Evolutionary conservation across 768 basidiomycete genomes (phyloP).

Genomic region (Baorangia bicolor): DNA sequence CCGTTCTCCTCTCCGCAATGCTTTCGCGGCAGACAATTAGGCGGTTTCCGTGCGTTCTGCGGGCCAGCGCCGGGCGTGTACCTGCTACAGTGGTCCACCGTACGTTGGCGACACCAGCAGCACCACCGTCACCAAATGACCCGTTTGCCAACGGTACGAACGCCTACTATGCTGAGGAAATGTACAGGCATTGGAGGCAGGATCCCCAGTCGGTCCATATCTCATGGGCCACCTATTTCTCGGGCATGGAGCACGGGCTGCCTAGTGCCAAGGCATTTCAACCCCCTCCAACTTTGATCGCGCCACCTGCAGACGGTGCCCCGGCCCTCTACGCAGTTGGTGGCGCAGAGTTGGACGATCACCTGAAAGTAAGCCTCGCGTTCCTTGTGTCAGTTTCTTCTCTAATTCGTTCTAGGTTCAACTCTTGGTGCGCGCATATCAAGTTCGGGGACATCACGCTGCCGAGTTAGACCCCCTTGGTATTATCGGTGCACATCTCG

Average conservation of each 20-base stretch:
- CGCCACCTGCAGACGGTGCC: conserved; percentile 74
- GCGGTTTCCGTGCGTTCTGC: conserved; percentile 33
- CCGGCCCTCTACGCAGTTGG: conserved; percentile 68
- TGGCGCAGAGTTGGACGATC: conserved; percentile 84
- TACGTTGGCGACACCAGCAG: conserved; percentile 46
- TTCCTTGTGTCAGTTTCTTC: not conserved
- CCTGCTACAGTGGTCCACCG: conserved; percentile 27
- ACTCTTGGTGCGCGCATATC: conserved; percentile 96
- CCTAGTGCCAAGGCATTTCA: conserved; percentile 78
- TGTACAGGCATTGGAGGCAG: conserved; percentile 91
- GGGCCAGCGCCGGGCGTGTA: conserved; percentile 19
- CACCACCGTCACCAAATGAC: conserved; percentile 73
- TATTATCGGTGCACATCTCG: conserved; percentile 87
- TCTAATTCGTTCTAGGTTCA: conserved; percentile 63
- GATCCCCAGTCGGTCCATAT: conserved; percentile 91
- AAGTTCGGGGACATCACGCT: conserved; percentile 97
- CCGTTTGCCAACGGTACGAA: conserved; percentile 93
- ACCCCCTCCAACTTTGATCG: conserved; percentile 73
- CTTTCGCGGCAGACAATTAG: conserved; percentile 38
- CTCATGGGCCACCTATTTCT: conserved; percentile 94
- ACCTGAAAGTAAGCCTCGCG: conserved; percentile 71
- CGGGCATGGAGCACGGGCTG: conserved; percentile 87
- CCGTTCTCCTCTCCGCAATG: conserved; percentile 25
- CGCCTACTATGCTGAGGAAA: conserved; percentile 93
- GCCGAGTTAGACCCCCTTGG: conserved; percentile 96